Conservation (phyloP, 441 rosid genomes). For the Adansonia rubrostipa region DNA sequence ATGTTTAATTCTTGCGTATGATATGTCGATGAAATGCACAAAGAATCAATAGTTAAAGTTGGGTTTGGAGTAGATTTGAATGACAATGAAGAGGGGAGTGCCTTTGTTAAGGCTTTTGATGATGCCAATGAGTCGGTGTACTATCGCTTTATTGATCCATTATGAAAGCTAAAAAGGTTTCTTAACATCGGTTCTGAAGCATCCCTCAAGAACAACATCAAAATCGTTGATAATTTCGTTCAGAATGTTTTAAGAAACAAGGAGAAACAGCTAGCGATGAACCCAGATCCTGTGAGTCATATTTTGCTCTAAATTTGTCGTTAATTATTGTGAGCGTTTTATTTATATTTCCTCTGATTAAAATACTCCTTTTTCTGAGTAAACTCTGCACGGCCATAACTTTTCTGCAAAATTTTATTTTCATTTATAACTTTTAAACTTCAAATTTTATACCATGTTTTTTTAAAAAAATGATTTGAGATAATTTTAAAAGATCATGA, state of each 20-base stretch:
- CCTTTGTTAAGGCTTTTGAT: slow-evolving; percentile 79
- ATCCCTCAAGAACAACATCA: slow-evolving; percentile 24
- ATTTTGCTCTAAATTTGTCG: neutral
- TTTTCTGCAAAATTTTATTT: too few relatives aligned
- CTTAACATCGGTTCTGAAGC: slow-evolving; percentile 46
- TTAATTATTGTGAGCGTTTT: too few relatives aligned
- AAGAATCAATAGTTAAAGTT: slow-evolving; percentile 84
- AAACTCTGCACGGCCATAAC: too few relatives aligned
- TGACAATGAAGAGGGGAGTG: slow-evolving; percentile 47
- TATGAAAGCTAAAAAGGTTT: slow-evolving; percentile 49
- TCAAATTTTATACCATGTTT: too few relatives aligned
- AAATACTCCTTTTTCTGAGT: too few relatives aligned
- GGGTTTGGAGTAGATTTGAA: slow-evolving; percentile 79
- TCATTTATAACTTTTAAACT: too few relatives aligned
- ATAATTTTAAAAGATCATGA: too few relatives aligned
- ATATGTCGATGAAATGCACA: slow-evolving; percentile 63
- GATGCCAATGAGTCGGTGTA: slow-evolving; percentile 56
- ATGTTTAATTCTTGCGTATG: slow-evolving; percentile 36
- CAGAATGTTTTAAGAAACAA: slow-evolving; percentile 45
- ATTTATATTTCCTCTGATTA: too few relatives aligned
- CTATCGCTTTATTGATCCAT: slow-evolving; percentile 60
- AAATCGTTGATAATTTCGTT: slow-evolving; percentile 32
- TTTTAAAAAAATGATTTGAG: too few relatives aligned
- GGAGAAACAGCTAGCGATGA: slow-evolving; percentile 37
- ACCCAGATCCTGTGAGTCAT: slow-evolving; percentile 31